Conservation (phyloP, 163 green algal species). For the Scenedesmus sp. region DNA sequence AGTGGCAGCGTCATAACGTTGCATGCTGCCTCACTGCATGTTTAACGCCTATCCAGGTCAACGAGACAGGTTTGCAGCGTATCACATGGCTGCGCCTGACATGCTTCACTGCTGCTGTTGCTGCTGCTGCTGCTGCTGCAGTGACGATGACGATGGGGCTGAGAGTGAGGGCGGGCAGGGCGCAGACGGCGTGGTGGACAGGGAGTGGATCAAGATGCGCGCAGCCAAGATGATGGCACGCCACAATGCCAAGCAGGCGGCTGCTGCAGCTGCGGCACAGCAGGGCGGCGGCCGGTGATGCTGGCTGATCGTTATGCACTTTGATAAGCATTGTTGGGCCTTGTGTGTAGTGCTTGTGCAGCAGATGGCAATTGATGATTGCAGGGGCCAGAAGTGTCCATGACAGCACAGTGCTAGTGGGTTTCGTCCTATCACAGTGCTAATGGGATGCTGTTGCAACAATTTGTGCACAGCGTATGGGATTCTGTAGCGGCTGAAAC, state of each 20-base stretch:
- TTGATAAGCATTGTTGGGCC: not conserved
- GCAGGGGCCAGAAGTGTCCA: no score
- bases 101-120: not conserved
- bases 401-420: no score
- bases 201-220: slow-evolving; percentile 82
- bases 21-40: no score
- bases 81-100: no score
- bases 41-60: no score
- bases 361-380: not conserved
- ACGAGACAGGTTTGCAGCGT: no score
- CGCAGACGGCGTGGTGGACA: slow-evolving; percentile 72
- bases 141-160: slow-evolving; percentile 55
- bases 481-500: no score
- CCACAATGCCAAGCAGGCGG: slow-evolving; percentile 31
- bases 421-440: no score
- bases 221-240: slow-evolving; percentile 74
- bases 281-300: slow-evolving; percentile 3
- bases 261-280: slow-evolving; percentile 37
- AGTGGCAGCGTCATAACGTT: no score
- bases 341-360: not conserved
- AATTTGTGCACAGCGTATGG: no score
- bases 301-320: not conserved
- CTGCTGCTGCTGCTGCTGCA: not conserved
- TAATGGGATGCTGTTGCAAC: no score
- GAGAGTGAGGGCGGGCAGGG: slow-evolving; percentile 64